These are phyloP conservation scores for Aureobasidium sp. DNA, from an alignment of 2,329 filamentous ascomycete species.

Conservation along the genomic window DNA sequence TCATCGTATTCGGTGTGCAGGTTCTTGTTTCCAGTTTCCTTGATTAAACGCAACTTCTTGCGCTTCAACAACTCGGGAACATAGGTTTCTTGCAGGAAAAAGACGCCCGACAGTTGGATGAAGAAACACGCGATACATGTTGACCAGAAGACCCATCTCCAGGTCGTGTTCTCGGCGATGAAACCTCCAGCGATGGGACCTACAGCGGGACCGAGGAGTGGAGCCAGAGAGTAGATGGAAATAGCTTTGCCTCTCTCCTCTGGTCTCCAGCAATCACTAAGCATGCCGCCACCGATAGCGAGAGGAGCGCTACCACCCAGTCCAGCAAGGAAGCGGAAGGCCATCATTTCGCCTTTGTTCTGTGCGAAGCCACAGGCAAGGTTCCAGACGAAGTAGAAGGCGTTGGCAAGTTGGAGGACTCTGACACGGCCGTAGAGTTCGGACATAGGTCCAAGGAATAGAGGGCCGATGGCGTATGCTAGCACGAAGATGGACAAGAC, in stretches of 20 bases:
- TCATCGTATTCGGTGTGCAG: slow-evolving; percentile 46
- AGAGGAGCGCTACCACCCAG: slow-evolving; percentile 33
- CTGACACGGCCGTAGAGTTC: slow-evolving; percentile 32
- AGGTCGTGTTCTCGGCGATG: slow-evolving; percentile 34
- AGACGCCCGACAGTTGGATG: slow-evolving; percentile 56
- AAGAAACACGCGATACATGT: slow-evolving; percentile 56
- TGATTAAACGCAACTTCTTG: slow-evolving; percentile 52
- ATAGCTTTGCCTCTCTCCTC: slow-evolving; percentile 29
- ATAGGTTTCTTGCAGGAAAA: slow-evolving; percentile 60
- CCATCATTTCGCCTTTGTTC: slow-evolving; percentile 28
- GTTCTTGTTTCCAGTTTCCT: slow-evolving; percentile 53
- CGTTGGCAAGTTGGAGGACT: slow-evolving; percentile 30
- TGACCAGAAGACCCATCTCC: slow-evolving; percentile 68
- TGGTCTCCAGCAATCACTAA: slow-evolving; percentile 25
- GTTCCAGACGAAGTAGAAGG: slow-evolving; percentile 34
- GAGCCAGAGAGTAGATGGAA: slow-evolving; percentile 26
- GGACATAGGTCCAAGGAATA: slow-evolving; percentile 32
- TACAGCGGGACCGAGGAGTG: slow-evolving; percentile 24
- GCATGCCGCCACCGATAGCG: slow-evolving; percentile 31
- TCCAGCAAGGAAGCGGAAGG: slow-evolving; percentile 34
- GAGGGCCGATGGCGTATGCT: slow-evolving; percentile 32
- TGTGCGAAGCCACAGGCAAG: slow-evolving; percentile 31
- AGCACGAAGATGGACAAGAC: slow-evolving; percentile 34
- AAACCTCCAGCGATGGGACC: slow-evolving; percentile 28
- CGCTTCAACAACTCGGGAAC: slow-evolving; percentile 54